Evolutionary conservation across 208 protist genomes (phyloP).

Genomic region (Trypanosoma boissoni): DNA sequence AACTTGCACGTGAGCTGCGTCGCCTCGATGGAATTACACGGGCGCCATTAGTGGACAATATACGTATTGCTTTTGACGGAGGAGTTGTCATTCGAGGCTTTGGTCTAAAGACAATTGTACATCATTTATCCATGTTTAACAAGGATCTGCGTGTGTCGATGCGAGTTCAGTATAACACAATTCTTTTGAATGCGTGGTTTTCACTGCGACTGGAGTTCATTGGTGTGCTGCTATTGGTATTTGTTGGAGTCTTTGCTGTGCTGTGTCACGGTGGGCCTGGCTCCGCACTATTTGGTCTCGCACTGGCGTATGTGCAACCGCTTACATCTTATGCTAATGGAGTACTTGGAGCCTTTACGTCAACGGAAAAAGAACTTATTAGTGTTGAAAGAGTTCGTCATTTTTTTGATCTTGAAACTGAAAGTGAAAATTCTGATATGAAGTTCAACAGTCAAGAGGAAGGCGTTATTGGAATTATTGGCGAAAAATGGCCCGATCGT

Average conservation of each 20-base stretch:
- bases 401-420: conserved; percentile 32
- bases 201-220: conserved; percentile 47
- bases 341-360: conserved; percentile 26
- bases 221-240: conserved; percentile 26
- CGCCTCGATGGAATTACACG: conserved; percentile 54
- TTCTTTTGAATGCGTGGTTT: conserved; percentile 34
- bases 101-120: neutral
- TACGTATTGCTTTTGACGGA: conserved; percentile 56
- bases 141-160: conserved; percentile 14
- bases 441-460: neutral
- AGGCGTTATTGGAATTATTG: neutral
- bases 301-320: conserved; percentile 36
- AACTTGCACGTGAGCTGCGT: conserved; percentile 53
- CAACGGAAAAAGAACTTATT: conserved; percentile 40
- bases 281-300: conserved; percentile 27
- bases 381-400: conserved; percentile 42
- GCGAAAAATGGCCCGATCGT: conserved; percentile 31
- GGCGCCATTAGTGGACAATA: conserved; percentile 62
- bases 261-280: conserved; percentile 10
- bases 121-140: neutral
- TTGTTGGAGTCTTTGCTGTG: conserved; percentile 26
- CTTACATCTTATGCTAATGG: conserved; percentile 37
- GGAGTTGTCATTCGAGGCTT: conserved; percentile 56
- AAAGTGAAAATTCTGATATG: neutral
- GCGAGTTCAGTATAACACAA: conserved; percentile 17